Base-by-base conservation (phyloP, 2,329 filamentous ascomycete genomes). In the Penicillium sp. region DNA sequence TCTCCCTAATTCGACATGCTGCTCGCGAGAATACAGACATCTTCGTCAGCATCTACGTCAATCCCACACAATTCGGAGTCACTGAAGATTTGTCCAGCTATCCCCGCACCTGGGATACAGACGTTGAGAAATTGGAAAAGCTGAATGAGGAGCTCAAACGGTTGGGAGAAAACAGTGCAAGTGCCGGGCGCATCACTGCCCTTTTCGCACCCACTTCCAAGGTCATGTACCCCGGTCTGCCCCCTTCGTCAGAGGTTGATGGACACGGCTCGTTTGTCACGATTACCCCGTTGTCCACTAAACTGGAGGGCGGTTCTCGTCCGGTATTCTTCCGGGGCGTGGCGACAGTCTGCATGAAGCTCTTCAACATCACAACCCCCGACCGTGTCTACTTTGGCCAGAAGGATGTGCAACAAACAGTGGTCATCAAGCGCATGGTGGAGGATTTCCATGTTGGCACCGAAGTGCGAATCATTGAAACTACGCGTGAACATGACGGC, bases 261-360 rank as follows among this genome's bases (percentile, higher is more conserved):
- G 89, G 86, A 29, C 79, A 85, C 51, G 93, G 93, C 13, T 91
- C 85, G 50, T 98, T 97, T 63, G 85, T 98, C 28, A 91, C 83
- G 19, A 87, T 98, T 59, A 95, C 88, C 0, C 93, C 93, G 1
- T 75, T 96, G 1, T 83, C 83, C 6, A 82, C 82, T 57, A 76
- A 90, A 24, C 77, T 97, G 4, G 93, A 98, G 72, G 93, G 93
- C 15, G 79, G 80, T 4, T 88, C 84, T 40, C 77, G 93, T 15
- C 93, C 93, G 2, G 94, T 94, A 38, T 98, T 98, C 70, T 98
- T 98, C 72, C 80, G 93, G 43, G 93, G 93, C 34, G 93, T 98
- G 31, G 90, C 93, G 19, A 98, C 93, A 1, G 85, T 98, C 2
- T 96, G 90, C 73, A 93, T 91, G 80, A 98, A 94, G 71, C 72